Conservation (phyloP, 192 early-diverging fungal genomes). For the Hyaloraphidium curvatum region DNA sequence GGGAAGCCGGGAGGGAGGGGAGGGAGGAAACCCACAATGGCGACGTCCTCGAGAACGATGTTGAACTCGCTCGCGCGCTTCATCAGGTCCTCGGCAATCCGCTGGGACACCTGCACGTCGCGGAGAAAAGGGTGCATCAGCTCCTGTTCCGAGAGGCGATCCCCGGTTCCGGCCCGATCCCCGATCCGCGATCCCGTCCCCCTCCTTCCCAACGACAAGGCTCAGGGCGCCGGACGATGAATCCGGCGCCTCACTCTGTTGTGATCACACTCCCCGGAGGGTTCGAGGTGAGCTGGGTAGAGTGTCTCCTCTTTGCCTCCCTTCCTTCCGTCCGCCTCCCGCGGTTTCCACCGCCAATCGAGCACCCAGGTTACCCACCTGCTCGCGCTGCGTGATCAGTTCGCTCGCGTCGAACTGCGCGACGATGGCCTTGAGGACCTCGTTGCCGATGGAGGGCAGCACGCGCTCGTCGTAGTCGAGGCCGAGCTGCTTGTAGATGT, state of each 20-base stretch:
- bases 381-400: slow-evolving; percentile 94
- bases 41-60: slow-evolving; percentile 92
- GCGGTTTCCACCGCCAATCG: no score
- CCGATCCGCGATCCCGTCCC: no score
- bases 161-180: no score
- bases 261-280: no score
- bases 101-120: slow-evolving; percentile 45
- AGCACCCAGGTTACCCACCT: slow-evolving; percentile 22
- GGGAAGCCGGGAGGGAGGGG: neutral
- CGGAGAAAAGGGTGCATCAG: neutral
- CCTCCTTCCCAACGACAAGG: no score
- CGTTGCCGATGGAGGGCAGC: slow-evolving; percentile 94
- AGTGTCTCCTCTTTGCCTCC: no score
- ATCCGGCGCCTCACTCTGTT: no score
- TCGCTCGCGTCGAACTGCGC: slow-evolving; percentile 97
- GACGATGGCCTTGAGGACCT: slow-evolving; percentile 93
- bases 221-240: no score
- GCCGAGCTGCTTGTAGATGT: slow-evolving; percentile 79
- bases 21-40: slow-evolving; percentile 49
- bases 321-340: no score
- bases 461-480: slow-evolving; percentile 95
- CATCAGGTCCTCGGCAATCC: slow-evolving; percentile 80
- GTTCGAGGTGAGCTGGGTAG: no score
- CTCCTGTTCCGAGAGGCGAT: no score
- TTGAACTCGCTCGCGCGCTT: slow-evolving; percentile 87